Evolutionary conservation across 176 grass and related monocot genomes (phyloP).

Genomic region (Zoysia pacifica): DNA sequence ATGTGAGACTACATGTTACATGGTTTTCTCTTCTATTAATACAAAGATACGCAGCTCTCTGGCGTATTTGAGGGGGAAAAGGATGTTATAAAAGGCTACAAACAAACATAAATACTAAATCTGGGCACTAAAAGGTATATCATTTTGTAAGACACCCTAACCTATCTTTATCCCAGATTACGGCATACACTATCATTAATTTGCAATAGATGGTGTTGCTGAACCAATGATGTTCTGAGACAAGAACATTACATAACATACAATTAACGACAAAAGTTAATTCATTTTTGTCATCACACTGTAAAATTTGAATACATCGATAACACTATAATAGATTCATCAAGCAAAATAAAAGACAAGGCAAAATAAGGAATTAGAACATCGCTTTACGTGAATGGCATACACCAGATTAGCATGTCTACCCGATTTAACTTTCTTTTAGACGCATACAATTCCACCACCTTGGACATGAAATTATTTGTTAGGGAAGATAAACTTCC

Average conservation of each 20-base stretch:
- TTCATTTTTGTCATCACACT: neutral
- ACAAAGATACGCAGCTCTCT: too few species aligned
- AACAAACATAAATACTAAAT: neutral
- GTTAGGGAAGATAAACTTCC: neutral
- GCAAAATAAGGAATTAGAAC: neutral
- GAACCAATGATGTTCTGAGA: neutral
- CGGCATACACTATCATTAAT: slow-evolving; percentile 9
- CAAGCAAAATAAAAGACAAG: neutral
- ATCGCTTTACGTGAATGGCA: neutral
- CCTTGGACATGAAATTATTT: neutral
- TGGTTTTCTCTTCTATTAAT: too few species aligned
- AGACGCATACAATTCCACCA: neutral
- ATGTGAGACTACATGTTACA: neutral
- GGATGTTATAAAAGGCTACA: neutral
- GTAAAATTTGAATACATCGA: slow-evolving; percentile 20
- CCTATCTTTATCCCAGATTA: neutral
- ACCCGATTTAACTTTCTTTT: neutral
- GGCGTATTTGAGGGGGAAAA: too few species aligned
- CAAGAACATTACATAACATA: neutral
- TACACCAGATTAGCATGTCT: neutral
- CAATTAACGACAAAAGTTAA: neutral
- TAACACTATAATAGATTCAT: slow-evolving; percentile 16
- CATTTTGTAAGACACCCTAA: neutral
- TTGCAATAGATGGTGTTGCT: slow-evolving; percentile 6
- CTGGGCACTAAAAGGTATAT: too few species aligned